Percentiles rank a stretch among this genome's conserved stretches.
These are phyloP conservation scores for Fistulifera pelliculosa DNA, from an alignment of 108 stramenopile genomes.

Conservation along the genomic window DNA sequence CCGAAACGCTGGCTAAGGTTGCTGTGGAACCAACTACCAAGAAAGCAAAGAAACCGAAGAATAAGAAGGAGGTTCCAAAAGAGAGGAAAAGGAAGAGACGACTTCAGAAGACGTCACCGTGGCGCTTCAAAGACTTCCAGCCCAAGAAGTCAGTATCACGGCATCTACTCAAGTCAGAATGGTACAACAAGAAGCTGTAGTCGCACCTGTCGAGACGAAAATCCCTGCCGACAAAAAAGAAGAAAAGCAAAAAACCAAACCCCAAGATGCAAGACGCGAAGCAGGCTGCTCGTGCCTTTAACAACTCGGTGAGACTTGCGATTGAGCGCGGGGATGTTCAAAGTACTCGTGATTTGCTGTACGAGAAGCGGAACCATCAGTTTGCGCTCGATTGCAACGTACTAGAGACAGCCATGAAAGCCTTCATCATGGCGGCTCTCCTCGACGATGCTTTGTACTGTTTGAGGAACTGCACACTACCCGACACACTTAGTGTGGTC, in stretches of 20 bases:
- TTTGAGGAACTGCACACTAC: conserved; percentile 69
- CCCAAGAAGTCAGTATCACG: conserved; percentile 74
- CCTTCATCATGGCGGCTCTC: conserved; percentile 84
- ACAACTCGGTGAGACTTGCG: conserved; percentile 56
- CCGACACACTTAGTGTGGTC: conserved; percentile 52
- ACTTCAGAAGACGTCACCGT: conserved; percentile 22
- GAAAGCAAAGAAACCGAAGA: conserved; percentile 35
- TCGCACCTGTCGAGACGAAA: conserved; percentile 5
- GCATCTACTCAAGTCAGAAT: conserved; percentile 56
- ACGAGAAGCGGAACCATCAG: conserved; percentile 63
- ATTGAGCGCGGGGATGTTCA: conserved; percentile 74
- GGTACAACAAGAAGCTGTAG: conserved; percentile 16
- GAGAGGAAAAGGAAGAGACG: conserved; percentile 14
- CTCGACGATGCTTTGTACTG: conserved; percentile 88
- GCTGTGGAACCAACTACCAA: conserved; percentile 4
- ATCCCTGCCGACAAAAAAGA: conserved; percentile 23
- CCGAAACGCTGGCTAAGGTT: background rate
- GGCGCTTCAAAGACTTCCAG: conserved; percentile 57
- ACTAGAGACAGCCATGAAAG: conserved; percentile 84
- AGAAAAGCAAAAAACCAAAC: conserved; percentile 44
- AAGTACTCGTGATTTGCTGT: conserved; percentile 55
- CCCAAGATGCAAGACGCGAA: conserved; percentile 48
- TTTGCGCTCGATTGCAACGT: conserved; percentile 70
- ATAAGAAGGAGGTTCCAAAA: conserved; percentile 17
- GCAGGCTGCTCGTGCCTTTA: conserved; percentile 66